Conservation (phyloP, 768 basidiomycete species). For the Boletus subcaerulescens region DNA sequence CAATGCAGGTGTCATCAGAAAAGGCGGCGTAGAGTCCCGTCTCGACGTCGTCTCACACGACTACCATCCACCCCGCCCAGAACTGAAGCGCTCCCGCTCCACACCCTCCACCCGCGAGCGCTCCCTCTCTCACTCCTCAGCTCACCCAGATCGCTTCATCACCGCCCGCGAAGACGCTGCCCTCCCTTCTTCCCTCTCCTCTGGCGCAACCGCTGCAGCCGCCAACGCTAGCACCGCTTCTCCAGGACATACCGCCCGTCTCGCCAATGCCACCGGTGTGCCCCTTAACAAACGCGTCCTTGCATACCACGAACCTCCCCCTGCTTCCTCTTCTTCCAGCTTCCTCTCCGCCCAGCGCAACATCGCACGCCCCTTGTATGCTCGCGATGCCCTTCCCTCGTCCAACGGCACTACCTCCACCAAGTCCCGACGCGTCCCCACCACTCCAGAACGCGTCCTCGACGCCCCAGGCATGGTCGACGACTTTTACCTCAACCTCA, state of each 20-base stretch:
- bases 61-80: conserved; percentile 62
- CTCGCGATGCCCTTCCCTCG: conserved; percentile 59
- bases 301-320: conserved; percentile 85
- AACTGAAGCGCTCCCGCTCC: conserved; percentile 70
- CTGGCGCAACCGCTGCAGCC: conserved; percentile 42
- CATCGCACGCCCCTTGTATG: conserved; percentile 72
- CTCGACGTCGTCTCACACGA: conserved; percentile 76
- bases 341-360: conserved; percentile 76
- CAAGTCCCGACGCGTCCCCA: conserved; percentile 80
- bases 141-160: conserved; percentile 68
- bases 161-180: conserved; percentile 54
- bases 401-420: conserved; percentile 62
- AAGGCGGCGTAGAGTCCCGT: conserved; percentile 73
- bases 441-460: conserved; percentile 87
- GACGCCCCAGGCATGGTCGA: conserved; percentile 93
- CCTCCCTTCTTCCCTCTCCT: conserved; percentile 64
- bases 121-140: conserved; percentile 36
- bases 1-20: conserved; percentile 73
- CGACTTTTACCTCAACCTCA: conserved; percentile 95
- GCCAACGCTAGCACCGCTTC: conserved; percentile 48
- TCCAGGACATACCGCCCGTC: conserved; percentile 74
- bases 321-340: conserved; percentile 71
- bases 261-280: conserved; percentile 73
- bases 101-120: conserved; percentile 55
- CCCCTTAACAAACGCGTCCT: conserved; percentile 79